Base-by-base conservation (phyloP, 2,329 filamentous ascomycete species). In the Fusarium stilboides region DNA sequence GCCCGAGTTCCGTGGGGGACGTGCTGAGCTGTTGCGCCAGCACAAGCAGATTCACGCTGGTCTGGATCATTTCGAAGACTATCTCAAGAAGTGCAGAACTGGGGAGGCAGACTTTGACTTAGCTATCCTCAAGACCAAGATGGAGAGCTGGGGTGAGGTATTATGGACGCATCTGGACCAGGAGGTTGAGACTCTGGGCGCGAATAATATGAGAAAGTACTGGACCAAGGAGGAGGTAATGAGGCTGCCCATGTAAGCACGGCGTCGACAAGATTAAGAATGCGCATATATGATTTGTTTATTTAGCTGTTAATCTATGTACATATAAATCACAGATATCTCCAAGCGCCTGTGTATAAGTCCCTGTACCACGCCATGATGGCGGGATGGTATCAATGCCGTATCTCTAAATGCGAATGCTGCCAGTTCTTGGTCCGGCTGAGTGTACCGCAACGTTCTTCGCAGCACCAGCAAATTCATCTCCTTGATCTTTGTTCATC, bases 151-250 rank as follows among this genome's bases (percentile, higher is more conserved):
- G 88, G 92, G 92, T 13, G 83, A 84, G 12, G 92, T 97, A 67
- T 78, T 97, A 49, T 95, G 93, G 92, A 83, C 82, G 75, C 94
- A 97, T 84, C 81, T 97, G 63, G 92, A 96, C 74, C 90, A 94
- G 73, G 94, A 97, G 84, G 94, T 97, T 9, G 82, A 85, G 78
- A 87, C 92, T 70, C 79, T 97, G 33, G 88, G 91, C 3, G 94
- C 94, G 44, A 92, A 96, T 78, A 65, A 95, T 77, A 97, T 97
- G 94, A 86, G 93, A 71, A 88, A 85, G 79, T 94, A 92, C 79
- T 97, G 93, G 92, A 91, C 85, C 0, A 71, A 89, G 63, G 88
- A 92, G 46, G 94, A 97, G 84, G 90, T 97, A 79, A 83, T 80
- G 77, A 80, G 81, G 52, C 85, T 96, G 81, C 89, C 88, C 1